Percentiles rank a stretch among this genome's conserved stretches.
Conservation (phyloP, 306 rosid species). For the Trifolium fragiferum region DNA sequence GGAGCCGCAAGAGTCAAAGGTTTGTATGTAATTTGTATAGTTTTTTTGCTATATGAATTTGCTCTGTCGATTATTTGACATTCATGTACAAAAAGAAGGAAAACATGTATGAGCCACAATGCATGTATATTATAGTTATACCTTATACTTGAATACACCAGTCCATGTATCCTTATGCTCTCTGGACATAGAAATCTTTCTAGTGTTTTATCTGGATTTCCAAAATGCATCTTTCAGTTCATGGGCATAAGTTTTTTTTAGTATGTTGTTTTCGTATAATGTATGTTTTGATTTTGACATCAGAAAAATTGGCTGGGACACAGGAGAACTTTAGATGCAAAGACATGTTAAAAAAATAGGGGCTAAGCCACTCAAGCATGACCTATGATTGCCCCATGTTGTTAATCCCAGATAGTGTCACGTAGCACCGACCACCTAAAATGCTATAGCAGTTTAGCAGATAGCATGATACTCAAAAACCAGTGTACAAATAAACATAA, state of each 20-base stretch:
- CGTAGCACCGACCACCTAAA: no score
- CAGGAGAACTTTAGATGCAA: slow-evolving; percentile 2
- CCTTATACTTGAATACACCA: slow-evolving; percentile 3
- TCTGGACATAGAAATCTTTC: background rate
- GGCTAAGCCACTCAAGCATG: slow-evolving; percentile 20
- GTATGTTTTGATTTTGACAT: slow-evolving; percentile 7
- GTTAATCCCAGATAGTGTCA: background rate
- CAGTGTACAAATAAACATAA: no score
- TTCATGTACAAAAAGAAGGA: slow-evolving; percentile 2
- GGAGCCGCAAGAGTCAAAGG: slow-evolving; percentile 85
- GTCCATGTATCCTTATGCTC: slow-evolving; percentile 22
- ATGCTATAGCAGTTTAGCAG: no score
- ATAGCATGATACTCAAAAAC: no score
- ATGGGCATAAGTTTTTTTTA: background rate
- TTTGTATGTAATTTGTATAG: slow-evolving; percentile 42
- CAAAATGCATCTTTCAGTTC: slow-evolving; percentile 22
- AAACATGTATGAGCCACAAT: slow-evolving; percentile 5
- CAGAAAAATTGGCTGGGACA: background rate
- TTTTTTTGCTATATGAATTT: slow-evolving; percentile 33
- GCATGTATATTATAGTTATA: background rate
- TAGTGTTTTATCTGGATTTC: background rate
- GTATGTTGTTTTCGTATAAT: background rate
- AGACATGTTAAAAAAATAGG: slow-evolving; percentile 28
- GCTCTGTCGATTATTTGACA: slow-evolving; percentile 7
- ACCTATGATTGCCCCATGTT: background rate